A percentile compares a stretch with the other conserved stretches of the same genome.
Conservation (phyloP, 2,329 filamentous ascomycete genomes). For the Diplocarpon rosae region DNA sequence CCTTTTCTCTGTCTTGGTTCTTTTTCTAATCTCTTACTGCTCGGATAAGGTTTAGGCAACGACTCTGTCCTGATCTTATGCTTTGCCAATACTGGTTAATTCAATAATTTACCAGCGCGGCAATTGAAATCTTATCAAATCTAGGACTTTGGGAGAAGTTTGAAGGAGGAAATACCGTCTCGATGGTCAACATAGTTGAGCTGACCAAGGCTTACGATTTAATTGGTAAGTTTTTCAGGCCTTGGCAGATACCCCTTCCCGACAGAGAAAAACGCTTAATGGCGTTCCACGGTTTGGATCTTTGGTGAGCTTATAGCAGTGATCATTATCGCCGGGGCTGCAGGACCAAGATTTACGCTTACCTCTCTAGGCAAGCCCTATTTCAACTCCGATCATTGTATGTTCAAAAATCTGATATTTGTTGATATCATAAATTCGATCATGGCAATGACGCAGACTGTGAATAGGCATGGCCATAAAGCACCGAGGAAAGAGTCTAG, state of each 20-base stretch:
- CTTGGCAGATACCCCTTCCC: constrained; percentile 2
- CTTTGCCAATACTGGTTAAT: constrained; percentile 3
- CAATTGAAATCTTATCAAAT: constrained; percentile 16
- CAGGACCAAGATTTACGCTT: constrained; percentile 11
- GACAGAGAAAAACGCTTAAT: not conserved
- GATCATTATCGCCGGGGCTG: constrained; percentile 8
- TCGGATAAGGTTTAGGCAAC: not conserved
- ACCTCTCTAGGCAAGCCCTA: constrained; percentile 15
- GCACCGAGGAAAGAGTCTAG: constrained; percentile 17
- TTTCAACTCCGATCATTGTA: constrained; percentile 13
- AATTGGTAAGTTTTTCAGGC: constrained; percentile 11
- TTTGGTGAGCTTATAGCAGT: constrained; percentile 17
- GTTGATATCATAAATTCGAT: constrained; percentile 16
- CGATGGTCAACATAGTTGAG: constrained; percentile 13
- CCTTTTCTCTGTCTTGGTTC: not conserved
- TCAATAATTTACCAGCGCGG: constrained; percentile 18
- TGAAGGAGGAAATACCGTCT: constrained; percentile 14
- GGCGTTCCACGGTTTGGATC: constrained; percentile 8
- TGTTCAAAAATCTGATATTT: constrained; percentile 18
- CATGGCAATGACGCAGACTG: constrained; percentile 17
- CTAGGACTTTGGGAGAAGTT: constrained; percentile 15
- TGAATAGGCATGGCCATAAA: constrained; percentile 15
- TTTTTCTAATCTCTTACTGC: not conserved
- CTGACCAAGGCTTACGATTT: constrained; percentile 16
- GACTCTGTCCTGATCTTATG: not conserved